A percentile compares a stretch with the other conserved stretches of the same genome.
Evolutionary conservation across 768 basidiomycete species (phyloP).

Genomic region (Boletus rufocinnamomeus): DNA sequence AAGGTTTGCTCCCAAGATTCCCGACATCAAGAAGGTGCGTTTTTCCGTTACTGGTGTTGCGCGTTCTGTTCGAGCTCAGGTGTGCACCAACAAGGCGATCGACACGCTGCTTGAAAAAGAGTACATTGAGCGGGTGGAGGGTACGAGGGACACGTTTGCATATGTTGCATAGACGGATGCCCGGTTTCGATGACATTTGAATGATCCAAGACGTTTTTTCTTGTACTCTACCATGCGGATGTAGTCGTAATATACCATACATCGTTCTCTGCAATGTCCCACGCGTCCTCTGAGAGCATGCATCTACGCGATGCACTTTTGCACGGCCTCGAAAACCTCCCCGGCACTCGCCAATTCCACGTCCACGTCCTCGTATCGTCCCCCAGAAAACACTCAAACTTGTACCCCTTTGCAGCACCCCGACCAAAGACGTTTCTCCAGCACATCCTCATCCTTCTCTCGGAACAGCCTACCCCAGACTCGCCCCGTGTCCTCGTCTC

Average conservation of each 20-base stretch:
- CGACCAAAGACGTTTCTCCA: conserved; percentile 69
- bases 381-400: conserved; percentile 60
- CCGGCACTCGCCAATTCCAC: conserved; percentile 72
- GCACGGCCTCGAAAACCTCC: conserved; percentile 52
- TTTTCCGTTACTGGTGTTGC: background rate
- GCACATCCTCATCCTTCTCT: conserved; percentile 75
- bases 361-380: conserved; percentile 73
- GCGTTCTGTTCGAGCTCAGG: conserved; percentile 1
- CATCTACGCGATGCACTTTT: conserved; percentile 66
- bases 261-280: conserved; percentile 1
- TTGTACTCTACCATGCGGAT: conserved; percentile 17
- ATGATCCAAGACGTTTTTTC: background rate
- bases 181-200: background rate
- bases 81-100: conserved; percentile 62
- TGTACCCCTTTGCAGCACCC: conserved; percentile 77
- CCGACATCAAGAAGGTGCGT: conserved; percentile 92
- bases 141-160: conserved; percentile 73
- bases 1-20: conserved; percentile 89
- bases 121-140: conserved; percentile 93
- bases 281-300: conserved; percentile 35
- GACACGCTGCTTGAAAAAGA: conserved; percentile 94
- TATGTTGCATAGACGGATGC: conserved; percentile 36
- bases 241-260: conserved; percentile 27
- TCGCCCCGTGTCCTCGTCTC: conserved; percentile 64
- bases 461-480: conserved; percentile 55